Evolutionary conservation across 768 basidiomycete genomes (phyloP), one percentile per base, ranked within the genome.

Genomic region (Floccularia luteovirens): DNA sequence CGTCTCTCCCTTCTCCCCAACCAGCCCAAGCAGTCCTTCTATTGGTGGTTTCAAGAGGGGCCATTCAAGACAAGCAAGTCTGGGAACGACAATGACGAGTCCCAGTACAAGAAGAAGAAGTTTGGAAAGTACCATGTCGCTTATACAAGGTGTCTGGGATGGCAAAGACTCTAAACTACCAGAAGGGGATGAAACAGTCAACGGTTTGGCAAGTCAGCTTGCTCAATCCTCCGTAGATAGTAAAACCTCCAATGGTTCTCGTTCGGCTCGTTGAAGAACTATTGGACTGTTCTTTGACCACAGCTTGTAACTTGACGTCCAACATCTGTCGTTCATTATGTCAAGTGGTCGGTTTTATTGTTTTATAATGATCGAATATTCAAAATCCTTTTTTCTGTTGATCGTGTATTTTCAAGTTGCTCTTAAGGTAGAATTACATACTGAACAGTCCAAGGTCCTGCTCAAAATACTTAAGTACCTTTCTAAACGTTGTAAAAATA

Each of bases 81-180:
- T 97, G 46, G 94, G 94, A 3, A 97, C 94, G 48, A 97, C 93
- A 48, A 85, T 82, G 79, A 94, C 93, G 37, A 88, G 84, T 53
- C 94, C 96, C 11, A 92, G 89, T 58, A 98, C 84, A 36, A 69
- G 96, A 48, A 69, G 94, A 61, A 69, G 94, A 58, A 90, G 87
- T 57, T 60, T 98, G 58, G 94, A 97, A 70, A 92, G 86, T 58
- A 98, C 96, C 38, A 91, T 93, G 71, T 83, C 83, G 46, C 75
- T 97, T 57, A 94, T 98, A 54, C 83, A 92, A 61, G 90, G 90
- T 49, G 94, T 87, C 4, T 79, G 84, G 61, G 92, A 94, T 38
- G 88, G 87, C 23, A 80, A 72, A 50, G 56, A 54, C 38, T 45
- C 52, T 32, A 50, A 56, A 37, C 48, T 61, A 24, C 42, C 44